Percentiles rank a stretch among this genome's conserved stretches.
Evolutionary conservation across 345 rosid genomes (phyloP).

Genomic region (Populus simonii): DNA sequence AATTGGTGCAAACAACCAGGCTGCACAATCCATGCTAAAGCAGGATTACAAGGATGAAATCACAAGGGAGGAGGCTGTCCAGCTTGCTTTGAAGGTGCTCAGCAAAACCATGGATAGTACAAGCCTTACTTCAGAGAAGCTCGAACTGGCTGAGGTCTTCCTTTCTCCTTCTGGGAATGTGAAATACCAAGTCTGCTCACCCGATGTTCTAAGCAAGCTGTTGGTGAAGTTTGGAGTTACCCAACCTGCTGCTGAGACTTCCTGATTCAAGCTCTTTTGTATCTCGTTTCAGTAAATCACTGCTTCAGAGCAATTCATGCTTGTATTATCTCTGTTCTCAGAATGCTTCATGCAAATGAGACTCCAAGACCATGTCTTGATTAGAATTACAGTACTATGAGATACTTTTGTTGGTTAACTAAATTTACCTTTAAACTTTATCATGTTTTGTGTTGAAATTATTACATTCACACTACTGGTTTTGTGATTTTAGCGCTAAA

Average conservation of each 20-base stretch:
- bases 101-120: constrained; percentile 99
- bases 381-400: background rate
- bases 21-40: constrained; percentile 96
- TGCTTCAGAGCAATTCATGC: background rate
- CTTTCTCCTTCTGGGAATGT: constrained; percentile 72
- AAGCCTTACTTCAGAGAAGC: constrained; percentile 89
- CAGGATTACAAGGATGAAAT: constrained; percentile 94
- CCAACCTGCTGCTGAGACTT: constrained; percentile 69
- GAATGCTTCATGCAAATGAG: background rate
- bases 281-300: background rate
- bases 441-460: background rate
- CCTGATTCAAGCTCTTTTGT: constrained; percentile 21
- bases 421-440: background rate
- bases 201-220: constrained; percentile 72
- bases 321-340: background rate
- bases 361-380: background rate
- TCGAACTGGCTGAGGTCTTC: constrained; percentile 84
- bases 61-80: constrained; percentile 81
- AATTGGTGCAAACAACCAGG: constrained; percentile 90
- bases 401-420: background rate
- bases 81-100: constrained; percentile 86
- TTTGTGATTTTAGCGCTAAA: background rate
- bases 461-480: background rate
- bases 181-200: constrained; percentile 82
- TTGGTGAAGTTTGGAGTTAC: constrained; percentile 75